Percentiles rank a stretch among this genome's conserved stretches.
phyloP scores from a whole-genome alignment of 192 early-diverging fungal genomes.

The Dissophora ornata region DNA sequence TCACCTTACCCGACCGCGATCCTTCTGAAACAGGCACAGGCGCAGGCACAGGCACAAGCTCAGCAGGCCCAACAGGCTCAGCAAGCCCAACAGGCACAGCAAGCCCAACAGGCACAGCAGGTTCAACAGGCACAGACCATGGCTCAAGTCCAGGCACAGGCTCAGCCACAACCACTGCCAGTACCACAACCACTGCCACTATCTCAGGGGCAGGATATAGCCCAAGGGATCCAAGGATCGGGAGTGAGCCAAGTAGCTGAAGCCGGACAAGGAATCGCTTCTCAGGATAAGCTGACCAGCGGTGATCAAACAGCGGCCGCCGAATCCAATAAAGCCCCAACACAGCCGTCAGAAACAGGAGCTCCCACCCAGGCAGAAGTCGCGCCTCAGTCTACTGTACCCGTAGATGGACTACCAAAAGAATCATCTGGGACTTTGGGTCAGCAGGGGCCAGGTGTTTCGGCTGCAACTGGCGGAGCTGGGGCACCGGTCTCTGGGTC shows the following conservation, averaged over 20 bases:
- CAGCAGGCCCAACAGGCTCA: constrained; percentile 24
- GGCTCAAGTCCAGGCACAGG: constrained; percentile 9
- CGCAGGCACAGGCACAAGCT: constrained; percentile 24
- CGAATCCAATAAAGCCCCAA: constrained; percentile 8
- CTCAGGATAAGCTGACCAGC: constrained; percentile 5
- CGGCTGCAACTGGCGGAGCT: neutral
- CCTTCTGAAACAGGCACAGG: constrained; percentile 40
- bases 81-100: constrained; percentile 5
- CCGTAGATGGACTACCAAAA: neutral
- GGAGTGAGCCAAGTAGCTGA: neutral
- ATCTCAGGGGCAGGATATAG: neutral
- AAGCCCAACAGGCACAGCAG: constrained; percentile 13
- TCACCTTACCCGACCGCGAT: constrained; percentile 45
- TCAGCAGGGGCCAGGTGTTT: neutral
- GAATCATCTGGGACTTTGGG: neutral
- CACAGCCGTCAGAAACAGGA: neutral
- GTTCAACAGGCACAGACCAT: constrained; percentile 11
- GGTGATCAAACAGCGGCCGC: neutral
- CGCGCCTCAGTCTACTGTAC: neutral
- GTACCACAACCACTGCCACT: neutral
- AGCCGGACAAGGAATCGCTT: neutral
- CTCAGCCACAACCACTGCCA: constrained; percentile 16
- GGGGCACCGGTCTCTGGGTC: neutral
- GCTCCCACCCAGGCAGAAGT: neutral
- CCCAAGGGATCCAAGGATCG: neutral